Percentiles rank a stretch among this genome's conserved stretches.
These are phyloP conservation scores for Steccherinum ochraceum DNA, from an alignment of 768 basidiomycete genomes.

Conservation along the genomic window DNA sequence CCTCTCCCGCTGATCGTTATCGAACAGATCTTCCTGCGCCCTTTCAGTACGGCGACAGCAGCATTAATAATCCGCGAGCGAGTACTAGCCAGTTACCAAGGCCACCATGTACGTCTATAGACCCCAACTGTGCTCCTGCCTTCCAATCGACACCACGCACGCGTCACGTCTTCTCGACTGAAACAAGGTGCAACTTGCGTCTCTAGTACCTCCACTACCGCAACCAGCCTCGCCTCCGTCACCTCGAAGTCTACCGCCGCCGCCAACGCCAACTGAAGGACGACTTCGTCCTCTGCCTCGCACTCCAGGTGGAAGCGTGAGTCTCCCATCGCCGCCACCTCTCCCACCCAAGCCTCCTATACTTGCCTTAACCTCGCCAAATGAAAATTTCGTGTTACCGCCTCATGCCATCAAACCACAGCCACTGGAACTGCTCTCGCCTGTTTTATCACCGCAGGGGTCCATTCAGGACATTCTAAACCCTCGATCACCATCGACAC, in stretches of 20 bases:
- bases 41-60: conserved; percentile 17
- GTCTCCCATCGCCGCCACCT: conserved; percentile 14
- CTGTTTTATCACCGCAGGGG: neutral
- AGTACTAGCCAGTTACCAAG: conserved; percentile 5
- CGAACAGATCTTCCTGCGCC: conserved; percentile 14
- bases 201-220: neutral
- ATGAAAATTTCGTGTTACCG: no score
- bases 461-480: conserved; percentile 4
- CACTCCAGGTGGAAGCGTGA: conserved; percentile 19
- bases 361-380: no score
- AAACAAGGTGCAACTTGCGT: no score
- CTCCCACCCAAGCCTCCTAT: conserved; percentile 6
- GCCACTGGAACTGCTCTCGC: conserved; percentile 13
- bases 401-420: no score
- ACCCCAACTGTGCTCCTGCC: conserved; percentile 5
- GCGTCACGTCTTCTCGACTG: no score
- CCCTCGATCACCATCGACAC: neutral
- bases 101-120: conserved; percentile 5
- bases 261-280: conserved; percentile 18
- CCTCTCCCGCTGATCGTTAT: conserved; percentile 15
- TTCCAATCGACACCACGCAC: neutral
- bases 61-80: conserved; percentile 15
- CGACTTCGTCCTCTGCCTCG: conserved; percentile 21
- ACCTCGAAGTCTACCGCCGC: conserved; percentile 10
- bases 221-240: conserved; percentile 14